Percentiles rank a stretch among this genome's conserved stretches.
Conservation (phyloP, 257 asterid species). For the Jacaranda mimosifolia region DNA sequence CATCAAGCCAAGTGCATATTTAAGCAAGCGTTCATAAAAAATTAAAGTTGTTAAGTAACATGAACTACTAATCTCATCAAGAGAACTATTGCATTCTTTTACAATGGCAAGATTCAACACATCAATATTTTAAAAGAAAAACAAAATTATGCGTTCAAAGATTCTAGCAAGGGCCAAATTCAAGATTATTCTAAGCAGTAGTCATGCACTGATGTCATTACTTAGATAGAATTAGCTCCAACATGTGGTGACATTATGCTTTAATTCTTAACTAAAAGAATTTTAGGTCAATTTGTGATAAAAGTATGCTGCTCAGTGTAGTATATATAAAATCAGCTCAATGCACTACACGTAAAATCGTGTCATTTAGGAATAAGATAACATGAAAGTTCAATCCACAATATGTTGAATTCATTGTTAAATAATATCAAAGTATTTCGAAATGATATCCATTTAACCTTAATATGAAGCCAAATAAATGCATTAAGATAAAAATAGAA, state of each 20-base stretch:
- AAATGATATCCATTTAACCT: no score
- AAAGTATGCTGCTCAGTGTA: neutral
- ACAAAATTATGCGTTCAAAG: neutral
- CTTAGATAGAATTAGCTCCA: no score
- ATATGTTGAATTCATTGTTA: neutral
- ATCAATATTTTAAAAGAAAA: neutral
- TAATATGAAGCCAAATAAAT: no score
- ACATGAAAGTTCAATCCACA: conserved; percentile 2
- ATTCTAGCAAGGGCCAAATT: neutral
- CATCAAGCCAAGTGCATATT: neutral
- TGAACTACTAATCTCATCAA: no score
- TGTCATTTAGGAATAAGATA: neutral
- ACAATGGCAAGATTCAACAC: neutral
- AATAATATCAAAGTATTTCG: no score
- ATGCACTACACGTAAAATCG: no score
- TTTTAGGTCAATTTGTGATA: neutral
- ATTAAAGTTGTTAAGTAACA: no score
- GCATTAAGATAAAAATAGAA: no score
- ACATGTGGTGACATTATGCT: no score
- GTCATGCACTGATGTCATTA: neutral
- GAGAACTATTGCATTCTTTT: neutral
- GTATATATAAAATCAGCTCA: no score
- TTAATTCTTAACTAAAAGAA: no score
- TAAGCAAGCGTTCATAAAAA: neutral
- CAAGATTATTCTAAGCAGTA: neutral